These are phyloP conservation scores for Taxillus chinensis DNA, from an alignment of 164 flowering plant species.

Conservation along the genomic window DNA sequence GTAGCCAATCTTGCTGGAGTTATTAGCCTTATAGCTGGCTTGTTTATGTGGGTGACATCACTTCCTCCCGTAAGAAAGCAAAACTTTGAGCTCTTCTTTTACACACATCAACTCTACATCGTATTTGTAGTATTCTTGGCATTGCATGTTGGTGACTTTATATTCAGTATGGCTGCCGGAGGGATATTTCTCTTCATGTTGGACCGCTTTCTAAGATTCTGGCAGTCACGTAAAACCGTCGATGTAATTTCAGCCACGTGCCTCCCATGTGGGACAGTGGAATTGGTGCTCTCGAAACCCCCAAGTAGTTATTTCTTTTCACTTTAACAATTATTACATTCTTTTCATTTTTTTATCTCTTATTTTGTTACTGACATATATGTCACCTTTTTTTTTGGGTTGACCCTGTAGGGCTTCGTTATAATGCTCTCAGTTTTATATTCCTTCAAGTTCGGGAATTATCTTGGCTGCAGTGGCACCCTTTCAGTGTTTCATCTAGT, in stretches of 20 bases:
- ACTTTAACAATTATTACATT: not conserved
- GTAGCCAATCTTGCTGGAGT: slow-evolving; percentile 75
- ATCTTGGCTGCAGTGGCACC: slow-evolving; percentile 93
- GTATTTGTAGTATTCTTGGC: slow-evolving; percentile 73
- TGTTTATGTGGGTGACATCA: slow-evolving; percentile 92
- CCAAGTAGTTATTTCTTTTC: slow-evolving; percentile 32
- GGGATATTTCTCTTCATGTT: slow-evolving; percentile 75
- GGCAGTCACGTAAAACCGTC: slow-evolving; percentile 64
- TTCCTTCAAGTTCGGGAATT: slow-evolving; percentile 73
- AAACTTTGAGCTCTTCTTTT: slow-evolving; percentile 78
- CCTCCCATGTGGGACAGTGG: slow-evolving; percentile 76
- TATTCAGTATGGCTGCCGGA: slow-evolving; percentile 61
- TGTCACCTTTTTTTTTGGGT: slow-evolving; percentile 3
- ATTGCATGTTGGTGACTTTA: slow-evolving; percentile 72
- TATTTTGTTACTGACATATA: not conserved
- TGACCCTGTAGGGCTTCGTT: slow-evolving; percentile 40
- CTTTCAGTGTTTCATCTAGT: slow-evolving; percentile 96
- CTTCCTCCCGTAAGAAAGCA: slow-evolving; percentile 54
- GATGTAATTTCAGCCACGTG: slow-evolving; percentile 52
- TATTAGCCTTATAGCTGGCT: slow-evolving; percentile 65
- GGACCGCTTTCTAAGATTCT: slow-evolving; percentile 85
- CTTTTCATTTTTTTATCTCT: no score
- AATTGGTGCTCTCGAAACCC: slow-evolving; percentile 72
- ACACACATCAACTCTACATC: slow-evolving; percentile 82
- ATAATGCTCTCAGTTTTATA: slow-evolving; percentile 82